A percentile compares a stretch with the other conserved stretches of the same genome.
phyloP scores from a whole-genome alignment of 1,284 basidiomycete genomes.

The Caloboletus firmus region DNA sequence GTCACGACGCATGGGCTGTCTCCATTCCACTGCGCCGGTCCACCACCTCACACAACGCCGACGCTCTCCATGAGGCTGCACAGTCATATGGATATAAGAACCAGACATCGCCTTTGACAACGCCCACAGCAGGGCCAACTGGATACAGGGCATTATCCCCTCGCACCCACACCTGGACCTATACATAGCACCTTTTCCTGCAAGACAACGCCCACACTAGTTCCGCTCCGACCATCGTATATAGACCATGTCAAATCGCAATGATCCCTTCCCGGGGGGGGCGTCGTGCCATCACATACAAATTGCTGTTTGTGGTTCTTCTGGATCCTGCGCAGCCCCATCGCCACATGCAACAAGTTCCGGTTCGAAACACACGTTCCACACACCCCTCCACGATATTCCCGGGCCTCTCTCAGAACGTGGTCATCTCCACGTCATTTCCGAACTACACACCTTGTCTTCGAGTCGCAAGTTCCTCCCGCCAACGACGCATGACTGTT shows the following conservation, averaged over 20 bases:
- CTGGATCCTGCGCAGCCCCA: conserved; percentile 23
- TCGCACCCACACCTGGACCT: conserved; percentile 11
- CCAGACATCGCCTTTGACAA: conserved; percentile 24
- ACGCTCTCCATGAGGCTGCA: conserved; percentile 19
- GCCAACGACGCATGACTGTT: conserved; percentile 4
- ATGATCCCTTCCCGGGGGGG: conserved; percentile 16
- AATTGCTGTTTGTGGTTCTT: conserved; percentile 12
- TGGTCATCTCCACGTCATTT: conserved; percentile 27
- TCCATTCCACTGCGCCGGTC: conserved; percentile 6
- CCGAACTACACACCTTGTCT: conserved; percentile 12
- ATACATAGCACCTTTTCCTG: conserved; percentile 18
- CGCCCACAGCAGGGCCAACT: conserved; percentile 15
- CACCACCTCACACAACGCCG: conserved; percentile 1
- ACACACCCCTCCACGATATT: conserved; percentile 15
- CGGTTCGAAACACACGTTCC: conserved; percentile 30
- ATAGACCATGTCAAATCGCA: conserved; percentile 11
- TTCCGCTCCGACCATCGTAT: conserved; percentile 22
- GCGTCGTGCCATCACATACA: conserved; percentile 15
- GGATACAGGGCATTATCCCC: conserved; percentile 15
- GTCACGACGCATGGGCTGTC: not conserved
- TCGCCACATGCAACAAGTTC: conserved; percentile 26
- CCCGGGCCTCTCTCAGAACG: conserved; percentile 14
- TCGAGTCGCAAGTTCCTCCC: conserved; percentile 12
- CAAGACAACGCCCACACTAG: conserved; percentile 17
- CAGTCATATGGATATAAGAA: conserved; percentile 18